Evolutionary conservation across 1,284 basidiomycete species (phyloP).

Genomic region (Wallemia mellicola): DNA sequence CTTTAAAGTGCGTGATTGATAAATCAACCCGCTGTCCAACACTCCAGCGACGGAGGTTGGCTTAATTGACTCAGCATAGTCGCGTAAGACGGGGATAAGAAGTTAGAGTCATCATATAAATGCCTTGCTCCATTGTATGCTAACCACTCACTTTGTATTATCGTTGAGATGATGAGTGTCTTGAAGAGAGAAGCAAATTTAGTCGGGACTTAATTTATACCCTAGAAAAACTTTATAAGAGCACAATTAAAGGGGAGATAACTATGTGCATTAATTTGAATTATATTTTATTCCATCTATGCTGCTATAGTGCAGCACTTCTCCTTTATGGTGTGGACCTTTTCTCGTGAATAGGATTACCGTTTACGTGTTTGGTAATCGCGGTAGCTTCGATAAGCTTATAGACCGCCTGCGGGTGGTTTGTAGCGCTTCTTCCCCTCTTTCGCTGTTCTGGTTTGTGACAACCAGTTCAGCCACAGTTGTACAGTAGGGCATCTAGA

Average conservation of each 20-base stretch:
- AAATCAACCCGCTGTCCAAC: not conserved
- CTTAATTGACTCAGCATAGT: not conserved
- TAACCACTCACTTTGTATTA: not conserved
- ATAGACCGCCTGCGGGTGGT: too few species aligned
- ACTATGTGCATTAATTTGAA: too few species aligned
- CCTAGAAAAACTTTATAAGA: not conserved
- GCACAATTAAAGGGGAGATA: not conserved
- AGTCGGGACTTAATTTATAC: not conserved
- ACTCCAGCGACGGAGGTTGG: not conserved
- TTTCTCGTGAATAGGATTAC: too few species aligned
- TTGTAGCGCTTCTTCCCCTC: too few species aligned
- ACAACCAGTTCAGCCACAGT: too few species aligned
- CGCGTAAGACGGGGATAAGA: conserved; percentile 1
- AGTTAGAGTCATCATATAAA: not conserved
- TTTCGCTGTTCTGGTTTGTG: too few species aligned
- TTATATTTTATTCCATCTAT: too few species aligned
- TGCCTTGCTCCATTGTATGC: not conserved
- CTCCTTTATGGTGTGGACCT: too few species aligned
- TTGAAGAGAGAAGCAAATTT: not conserved
- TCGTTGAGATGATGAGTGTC: not conserved
- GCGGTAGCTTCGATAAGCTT: too few species aligned
- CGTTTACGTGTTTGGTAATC: too few species aligned
- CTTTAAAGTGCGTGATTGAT: not conserved
- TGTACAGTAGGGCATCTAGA: too few species aligned
- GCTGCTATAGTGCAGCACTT: too few species aligned